phyloP scores from a whole-genome alignment of 352 stramenopile genomes.

The Peronospora tabacina region DNA sequence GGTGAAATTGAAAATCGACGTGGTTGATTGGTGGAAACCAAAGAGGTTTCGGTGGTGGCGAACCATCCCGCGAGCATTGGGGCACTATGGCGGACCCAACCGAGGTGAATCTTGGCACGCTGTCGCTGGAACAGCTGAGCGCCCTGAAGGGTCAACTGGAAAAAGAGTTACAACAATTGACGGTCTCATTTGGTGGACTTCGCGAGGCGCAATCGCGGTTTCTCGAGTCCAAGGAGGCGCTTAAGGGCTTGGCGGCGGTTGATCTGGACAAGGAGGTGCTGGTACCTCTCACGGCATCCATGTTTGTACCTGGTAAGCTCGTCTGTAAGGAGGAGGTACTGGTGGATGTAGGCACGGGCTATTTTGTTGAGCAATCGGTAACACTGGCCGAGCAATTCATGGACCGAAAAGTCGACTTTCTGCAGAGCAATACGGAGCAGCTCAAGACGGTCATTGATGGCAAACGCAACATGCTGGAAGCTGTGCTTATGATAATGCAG shows the following conservation, averaged over 20 bases:
- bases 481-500: conserved; percentile 79
- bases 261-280: conserved; percentile 84
- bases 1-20: conserved; percentile 3
- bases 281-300: conserved; percentile 91
- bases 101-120: conserved; percentile 75
- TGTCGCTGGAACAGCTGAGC: conserved; percentile 91
- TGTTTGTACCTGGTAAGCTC: conserved; percentile 90
- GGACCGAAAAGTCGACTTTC: conserved; percentile 87
- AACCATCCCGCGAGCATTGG: conserved; percentile 16
- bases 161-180: conserved; percentile 76
- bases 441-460: conserved; percentile 82
- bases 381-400: conserved; percentile 88
- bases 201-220: conserved; percentile 75
- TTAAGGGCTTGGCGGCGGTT: conserved; percentile 42
- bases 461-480: conserved; percentile 79
- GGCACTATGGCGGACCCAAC: conserved; percentile 36
- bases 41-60: conserved; percentile 17
- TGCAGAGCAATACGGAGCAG: conserved; percentile 90
- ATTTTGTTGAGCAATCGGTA: conserved; percentile 89
- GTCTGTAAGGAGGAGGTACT: conserved; percentile 83
- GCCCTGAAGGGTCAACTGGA: conserved; percentile 86
- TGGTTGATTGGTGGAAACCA: conserved; percentile 17
- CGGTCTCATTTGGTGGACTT: conserved; percentile 54
- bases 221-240: conserved; percentile 68
- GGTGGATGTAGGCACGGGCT: conserved; percentile 92